Percentiles rank a stretch among this genome's conserved stretches.
phyloP scores from a whole-genome alignment of 495 filamentous ascomycete genomes.

The Neurospora sp. region DNA sequence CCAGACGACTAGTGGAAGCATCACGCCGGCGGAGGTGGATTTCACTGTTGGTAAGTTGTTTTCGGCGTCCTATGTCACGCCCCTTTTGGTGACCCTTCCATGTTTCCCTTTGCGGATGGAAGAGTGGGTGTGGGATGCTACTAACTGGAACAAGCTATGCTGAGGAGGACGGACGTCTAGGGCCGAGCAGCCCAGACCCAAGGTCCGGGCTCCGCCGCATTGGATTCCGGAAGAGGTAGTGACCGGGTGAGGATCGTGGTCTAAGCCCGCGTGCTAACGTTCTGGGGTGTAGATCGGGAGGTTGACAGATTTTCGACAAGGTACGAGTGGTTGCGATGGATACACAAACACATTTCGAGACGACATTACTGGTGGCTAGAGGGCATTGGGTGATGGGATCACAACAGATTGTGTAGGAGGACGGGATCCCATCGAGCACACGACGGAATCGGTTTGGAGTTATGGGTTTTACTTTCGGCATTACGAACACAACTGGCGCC shows the following conservation, averaged over 20 bases:
- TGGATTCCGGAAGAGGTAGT: background rate
- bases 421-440: background rate
- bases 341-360: background rate
- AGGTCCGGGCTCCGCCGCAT: background rate
- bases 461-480: background rate
- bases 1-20: background rate
- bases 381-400: background rate
- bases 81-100: background rate
- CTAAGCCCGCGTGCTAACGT: background rate
- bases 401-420: background rate
- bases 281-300: background rate
- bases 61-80: background rate
- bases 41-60: background rate
- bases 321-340: background rate
- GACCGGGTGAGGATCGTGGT: background rate
- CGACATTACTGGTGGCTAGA: background rate
- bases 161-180: background rate
- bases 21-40: background rate
- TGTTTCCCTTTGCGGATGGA: background rate
- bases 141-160: background rate
- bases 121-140: background rate
- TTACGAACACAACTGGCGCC: background rate
- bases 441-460: background rate
- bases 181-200: background rate
- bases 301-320: background rate